Conservation (phyloP, 2,329 filamentous ascomycete species). For the Incumbomyces delicatus region DNA sequence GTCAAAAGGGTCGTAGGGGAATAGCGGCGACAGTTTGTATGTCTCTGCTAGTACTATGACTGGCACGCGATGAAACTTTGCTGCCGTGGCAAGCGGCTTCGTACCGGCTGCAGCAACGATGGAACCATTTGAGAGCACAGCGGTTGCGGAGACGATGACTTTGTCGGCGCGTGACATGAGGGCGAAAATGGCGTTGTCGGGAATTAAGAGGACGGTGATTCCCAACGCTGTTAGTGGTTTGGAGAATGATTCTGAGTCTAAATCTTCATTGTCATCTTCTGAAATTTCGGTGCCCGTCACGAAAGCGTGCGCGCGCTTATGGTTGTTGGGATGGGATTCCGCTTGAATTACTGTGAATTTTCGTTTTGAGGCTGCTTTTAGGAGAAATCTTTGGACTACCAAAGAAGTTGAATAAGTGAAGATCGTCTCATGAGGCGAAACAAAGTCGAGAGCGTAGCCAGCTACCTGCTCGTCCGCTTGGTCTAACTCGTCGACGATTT, state of each 20-base stretch:
- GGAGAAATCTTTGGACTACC: constrained; percentile 80
- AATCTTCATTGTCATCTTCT: constrained; percentile 31
- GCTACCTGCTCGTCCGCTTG: constrained; percentile 92
- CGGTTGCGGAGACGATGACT: constrained; percentile 80
- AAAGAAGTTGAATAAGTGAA: constrained; percentile 78
- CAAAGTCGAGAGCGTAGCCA: constrained; percentile 76
- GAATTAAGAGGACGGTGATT: constrained; percentile 72
- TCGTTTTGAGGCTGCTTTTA: constrained; percentile 77
- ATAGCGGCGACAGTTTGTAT: constrained; percentile 87
- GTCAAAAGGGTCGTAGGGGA: constrained; percentile 70
- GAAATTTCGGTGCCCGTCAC: constrained; percentile 45
- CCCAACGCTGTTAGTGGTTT: constrained; percentile 71
- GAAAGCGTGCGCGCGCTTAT: constrained; percentile 52
- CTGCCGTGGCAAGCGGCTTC: constrained; percentile 71
- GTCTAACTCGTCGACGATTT: constrained; percentile 90
- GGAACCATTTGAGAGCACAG: constrained; percentile 79
- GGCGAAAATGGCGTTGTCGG: constrained; percentile 77
- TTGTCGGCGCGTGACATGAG: constrained; percentile 95
- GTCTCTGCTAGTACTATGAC: constrained; percentile 85
- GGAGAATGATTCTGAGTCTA: constrained; percentile 48
- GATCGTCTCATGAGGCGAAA: constrained; percentile 86
- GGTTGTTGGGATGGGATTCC: constrained; percentile 61
- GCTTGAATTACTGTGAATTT: constrained; percentile 86
- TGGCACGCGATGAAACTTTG: constrained; percentile 68
- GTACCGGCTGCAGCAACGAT: constrained; percentile 79